Evolutionary conservation across 345 rosid species (phyloP), one percentile per base, ranked within the genome.

Genomic region (Rhodamnia argentea): DNA sequence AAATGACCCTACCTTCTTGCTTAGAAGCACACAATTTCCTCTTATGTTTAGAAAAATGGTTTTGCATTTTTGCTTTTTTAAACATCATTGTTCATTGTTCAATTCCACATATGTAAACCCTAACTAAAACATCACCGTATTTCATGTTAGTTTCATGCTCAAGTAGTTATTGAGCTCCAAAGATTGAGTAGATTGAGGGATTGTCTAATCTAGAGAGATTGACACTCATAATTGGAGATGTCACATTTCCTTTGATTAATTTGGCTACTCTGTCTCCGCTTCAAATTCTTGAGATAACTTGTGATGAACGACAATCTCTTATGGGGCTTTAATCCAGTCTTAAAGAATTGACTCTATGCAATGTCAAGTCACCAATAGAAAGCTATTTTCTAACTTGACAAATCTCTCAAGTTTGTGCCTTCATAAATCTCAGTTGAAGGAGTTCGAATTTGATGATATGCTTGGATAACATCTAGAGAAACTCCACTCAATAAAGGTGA

Each of bases 291-390:
- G 9, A n/a, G 70, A n/a, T 60, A 60, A 60, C 37, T 27, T 60
- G 37, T 60, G 9, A 13, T 14, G 37, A 60, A 32, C 15, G 10
- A 4, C 37, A 9, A n/a, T 60, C 74, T 60, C 37, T 5, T 13
- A 6, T 13, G 37, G 74, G 74, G 10, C 37, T 26, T 14, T 9
- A 9, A 60, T 60, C 74, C 10, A 13, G 2, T 60, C 37, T 60
- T 27, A 1, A 1, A 13, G 0, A 0, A 0, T 59, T 59, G 32
- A n/a, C 32, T 59, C 8, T 59, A n/a, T 1, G 24, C 13, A 10
- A n/a, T 13, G 0, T 60, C 29, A 60, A 60, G 74, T 60, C 74
- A 60, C 20, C 20, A 0, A 60, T 60, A 4, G 64, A n/a, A 26
- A 58, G 62, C 62, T 58, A 7, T 58, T 26, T 58, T 26, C 62